Evolutionary conservation across 768 basidiomycete genomes (phyloP).

Genomic region (Rhizopogon vesiculosus): DNA sequence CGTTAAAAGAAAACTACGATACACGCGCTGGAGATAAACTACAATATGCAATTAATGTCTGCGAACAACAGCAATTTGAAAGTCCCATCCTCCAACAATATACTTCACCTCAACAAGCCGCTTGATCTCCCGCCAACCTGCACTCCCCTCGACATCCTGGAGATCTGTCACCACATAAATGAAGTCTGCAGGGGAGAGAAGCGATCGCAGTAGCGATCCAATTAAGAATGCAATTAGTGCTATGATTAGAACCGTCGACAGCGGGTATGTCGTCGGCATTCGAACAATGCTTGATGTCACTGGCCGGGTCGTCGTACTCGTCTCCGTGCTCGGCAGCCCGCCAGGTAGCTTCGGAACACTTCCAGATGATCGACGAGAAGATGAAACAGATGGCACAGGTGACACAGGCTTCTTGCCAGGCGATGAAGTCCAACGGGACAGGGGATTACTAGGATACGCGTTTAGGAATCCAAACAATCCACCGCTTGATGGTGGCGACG

Average conservation of each 20-base stretch:
- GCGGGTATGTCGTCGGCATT: conserved; percentile 27
- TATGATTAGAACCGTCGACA: conserved; percentile 63
- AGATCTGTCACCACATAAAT: conserved; percentile 69
- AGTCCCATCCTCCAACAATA: conserved; percentile 80
- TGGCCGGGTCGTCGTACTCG: not conserved
- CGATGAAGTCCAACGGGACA: conserved; percentile 44
- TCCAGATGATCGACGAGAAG: conserved; percentile 20
- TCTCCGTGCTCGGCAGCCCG: conserved; percentile 21
- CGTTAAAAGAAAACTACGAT: not conserved
- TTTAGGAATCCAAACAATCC: conserved; percentile 60
- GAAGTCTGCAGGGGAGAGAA: conserved; percentile 89
- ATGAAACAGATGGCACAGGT: conserved; percentile 14
- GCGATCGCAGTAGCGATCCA: conserved; percentile 83
- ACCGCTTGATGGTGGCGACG: conserved; percentile 20
- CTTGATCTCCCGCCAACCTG: conserved; percentile 82
- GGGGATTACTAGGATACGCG: conserved; percentile 48
- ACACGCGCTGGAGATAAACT: not conserved
- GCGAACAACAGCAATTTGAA: conserved; percentile 81
- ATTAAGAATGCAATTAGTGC: conserved; percentile 88
- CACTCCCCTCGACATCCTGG: conserved; percentile 42
- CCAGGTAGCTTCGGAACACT: conserved; percentile 31
- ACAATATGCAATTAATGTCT: conserved; percentile 40
- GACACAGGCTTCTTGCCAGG: conserved; percentile 17
- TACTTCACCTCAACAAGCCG: conserved; percentile 80
- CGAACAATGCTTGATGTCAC: conserved; percentile 2